Conservation (phyloP, 2,329 filamentous ascomycete genomes). For the Ophiostoma perfectum region DNA sequence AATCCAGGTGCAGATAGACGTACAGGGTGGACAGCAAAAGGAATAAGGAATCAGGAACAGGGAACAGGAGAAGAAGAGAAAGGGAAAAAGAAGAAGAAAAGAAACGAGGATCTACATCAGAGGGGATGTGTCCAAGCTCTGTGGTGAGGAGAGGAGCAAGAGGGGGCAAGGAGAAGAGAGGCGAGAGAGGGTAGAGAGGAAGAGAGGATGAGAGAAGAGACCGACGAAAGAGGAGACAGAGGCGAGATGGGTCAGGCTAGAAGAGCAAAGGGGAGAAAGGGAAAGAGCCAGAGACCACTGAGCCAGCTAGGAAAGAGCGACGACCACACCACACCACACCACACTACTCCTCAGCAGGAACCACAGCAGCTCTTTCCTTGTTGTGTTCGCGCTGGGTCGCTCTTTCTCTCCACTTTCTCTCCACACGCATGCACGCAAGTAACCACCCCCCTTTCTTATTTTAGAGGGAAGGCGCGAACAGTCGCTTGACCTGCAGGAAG, state of each 20-base stretch:
- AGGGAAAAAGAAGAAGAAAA: slow-evolving; percentile 6
- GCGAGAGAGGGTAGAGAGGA: background rate
- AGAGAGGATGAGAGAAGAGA: background rate
- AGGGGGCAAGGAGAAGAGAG: background rate
- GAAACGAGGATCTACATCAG: slow-evolving; percentile 13
- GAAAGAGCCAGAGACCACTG: slow-evolving; percentile 2
- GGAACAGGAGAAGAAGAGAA: background rate
- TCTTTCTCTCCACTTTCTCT: slow-evolving; percentile 8
- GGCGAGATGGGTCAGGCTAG: background rate
- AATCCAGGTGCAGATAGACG: background rate
- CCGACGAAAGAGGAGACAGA: slow-evolving; percentile 6
- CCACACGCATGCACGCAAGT: background rate
- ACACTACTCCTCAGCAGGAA: background rate
- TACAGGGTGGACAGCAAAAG: background rate
- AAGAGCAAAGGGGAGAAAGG: slow-evolving; percentile 8
- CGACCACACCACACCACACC: no score
- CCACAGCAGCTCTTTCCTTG: slow-evolving; percentile 6
- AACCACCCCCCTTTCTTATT: slow-evolving; percentile 10
- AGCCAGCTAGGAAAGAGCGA: background rate
- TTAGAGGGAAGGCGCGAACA: background rate
- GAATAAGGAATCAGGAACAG: background rate
- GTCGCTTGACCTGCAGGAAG: background rate
- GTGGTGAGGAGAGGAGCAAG: background rate
- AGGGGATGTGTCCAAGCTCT: background rate
- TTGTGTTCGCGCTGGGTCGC: slow-evolving; percentile 9